Base-by-base conservation (phyloP, 2,329 filamentous ascomycete species). In the Ophiosphaerella korrae region DNA sequence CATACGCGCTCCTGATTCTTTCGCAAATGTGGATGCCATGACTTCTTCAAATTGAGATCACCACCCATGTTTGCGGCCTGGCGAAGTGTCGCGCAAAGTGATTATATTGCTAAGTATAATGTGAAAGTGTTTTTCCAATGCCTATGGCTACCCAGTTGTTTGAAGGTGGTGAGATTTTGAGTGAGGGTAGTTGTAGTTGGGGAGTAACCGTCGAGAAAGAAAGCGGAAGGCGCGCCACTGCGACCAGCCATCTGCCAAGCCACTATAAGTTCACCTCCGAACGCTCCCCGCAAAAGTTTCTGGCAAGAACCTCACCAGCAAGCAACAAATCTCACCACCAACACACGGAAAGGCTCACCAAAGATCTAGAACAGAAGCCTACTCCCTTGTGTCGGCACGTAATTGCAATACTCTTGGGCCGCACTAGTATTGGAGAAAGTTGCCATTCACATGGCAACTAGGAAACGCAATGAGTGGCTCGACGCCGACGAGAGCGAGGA, bases 1-100 rank as follows among this genome's bases (percentile, higher is more conserved):
- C 90, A 96, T 62, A 97, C 92, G 72, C 85, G 85, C 74, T 86
- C 85, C 80, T 96, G 94, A 75, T 99, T 99, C 78, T 88, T 89
- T 77, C 92, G 86, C 60, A 97, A 83, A 64, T 87, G 86, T 53
- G 94, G 93, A 77, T 99, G 93, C 86, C 65, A 99, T 81, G 90
- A 84, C 73, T 86, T 87, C 78, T 97, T 97, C 66, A 96, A 78
- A 71, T 97, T 97, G 70, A 99, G 84, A 82, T 97, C 92, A 71
- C 92, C 92, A 79, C 92, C 92, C 89, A 95, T 96, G 59, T 77
- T 88, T 78, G 64, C 73, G 44, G 48, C 23, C 32, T 56, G 39
- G 36, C 12, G n/a, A 18, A 14, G 41, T 36, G n/a, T 33, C 9
- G 36, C 45, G 36, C 24, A 16, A 6, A 29, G 11, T 29, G 7